Conservation (phyloP, 1,284 basidiomycete genomes). For the Puccinia horiana region DNA sequence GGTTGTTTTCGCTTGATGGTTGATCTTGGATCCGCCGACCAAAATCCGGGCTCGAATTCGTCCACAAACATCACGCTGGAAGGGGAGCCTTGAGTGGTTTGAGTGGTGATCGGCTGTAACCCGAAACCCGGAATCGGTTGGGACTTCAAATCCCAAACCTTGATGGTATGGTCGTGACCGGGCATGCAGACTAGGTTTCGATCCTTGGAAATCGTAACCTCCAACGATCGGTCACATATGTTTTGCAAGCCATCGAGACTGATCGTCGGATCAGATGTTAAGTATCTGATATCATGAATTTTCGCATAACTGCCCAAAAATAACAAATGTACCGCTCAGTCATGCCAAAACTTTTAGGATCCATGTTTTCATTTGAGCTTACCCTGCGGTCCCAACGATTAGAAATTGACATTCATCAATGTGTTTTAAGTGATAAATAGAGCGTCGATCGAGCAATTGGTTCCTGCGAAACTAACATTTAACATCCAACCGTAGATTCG, state of each 20-base stretch:
- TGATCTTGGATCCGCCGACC: background rate
- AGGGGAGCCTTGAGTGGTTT: background rate
- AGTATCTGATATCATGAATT: constrained; percentile 17
- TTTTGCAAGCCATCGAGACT: constrained; percentile 14
- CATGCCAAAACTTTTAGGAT: background rate
- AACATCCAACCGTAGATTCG: background rate
- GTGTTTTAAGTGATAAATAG: constrained; percentile 9
- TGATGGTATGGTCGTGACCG: background rate
- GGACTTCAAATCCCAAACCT: constrained; percentile 24
- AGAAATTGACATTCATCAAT: constrained; percentile 17
- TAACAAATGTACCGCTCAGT: background rate
- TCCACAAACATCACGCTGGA: constrained; percentile 16
- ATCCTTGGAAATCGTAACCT: constrained; percentile 7
- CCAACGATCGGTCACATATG: constrained; percentile 9
- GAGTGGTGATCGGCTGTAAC: constrained; percentile 2
- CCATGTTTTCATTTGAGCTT: background rate
- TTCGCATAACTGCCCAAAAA: constrained; percentile 9
- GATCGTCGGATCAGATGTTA: constrained; percentile 10
- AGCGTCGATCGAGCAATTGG: background rate
- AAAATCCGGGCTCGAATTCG: background rate
- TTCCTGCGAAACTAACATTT: background rate
- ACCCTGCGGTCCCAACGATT: constrained; percentile 1
- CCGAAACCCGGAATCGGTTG: background rate
- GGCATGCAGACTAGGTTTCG: constrained; percentile 20
- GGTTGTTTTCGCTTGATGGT: background rate